phyloP scores from a whole-genome alignment of 2,329 filamentous ascomycete species.

The Cladosporium velox region DNA sequence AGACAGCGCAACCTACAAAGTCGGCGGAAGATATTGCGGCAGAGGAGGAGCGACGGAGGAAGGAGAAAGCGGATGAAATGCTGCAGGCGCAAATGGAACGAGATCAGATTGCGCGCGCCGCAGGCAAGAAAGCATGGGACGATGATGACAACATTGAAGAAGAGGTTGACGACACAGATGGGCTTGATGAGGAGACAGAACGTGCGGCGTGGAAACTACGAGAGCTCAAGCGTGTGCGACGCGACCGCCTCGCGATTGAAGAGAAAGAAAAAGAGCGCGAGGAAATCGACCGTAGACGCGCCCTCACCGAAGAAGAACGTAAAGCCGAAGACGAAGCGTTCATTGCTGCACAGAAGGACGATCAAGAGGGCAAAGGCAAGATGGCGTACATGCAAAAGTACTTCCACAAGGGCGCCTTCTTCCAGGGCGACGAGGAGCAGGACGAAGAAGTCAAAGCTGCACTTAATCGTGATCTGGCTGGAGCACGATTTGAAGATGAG shows the following conservation, averaged over 20 bases:
- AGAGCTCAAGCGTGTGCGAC: slow-evolving; percentile 84
- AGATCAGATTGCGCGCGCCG: slow-evolving; percentile 72
- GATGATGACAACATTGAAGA: slow-evolving; percentile 66
- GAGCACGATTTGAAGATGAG: slow-evolving; percentile 78
- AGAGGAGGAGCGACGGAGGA: slow-evolving; percentile 59
- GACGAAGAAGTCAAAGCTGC: slow-evolving; percentile 72
- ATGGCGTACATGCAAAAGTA: slow-evolving; percentile 94
- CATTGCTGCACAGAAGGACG: slow-evolving; percentile 75
- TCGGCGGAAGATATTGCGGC: slow-evolving; percentile 47
- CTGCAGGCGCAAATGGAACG: slow-evolving; percentile 88
- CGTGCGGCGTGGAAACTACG: slow-evolving; percentile 91
- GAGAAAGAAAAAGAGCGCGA: slow-evolving; percentile 80
- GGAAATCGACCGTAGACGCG: slow-evolving; percentile 83
- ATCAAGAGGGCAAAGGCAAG: slow-evolving; percentile 72
- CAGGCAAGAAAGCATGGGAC: slow-evolving; percentile 85
- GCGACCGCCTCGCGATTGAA: slow-evolving; percentile 83
- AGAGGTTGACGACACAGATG: slow-evolving; percentile 87
- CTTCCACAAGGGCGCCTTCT: slow-evolving; percentile 96
- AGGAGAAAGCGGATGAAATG: slow-evolving; percentile 73
- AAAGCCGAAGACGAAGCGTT: slow-evolving; percentile 79
- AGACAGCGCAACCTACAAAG: slow-evolving; percentile 30
- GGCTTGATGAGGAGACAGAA: slow-evolving; percentile 82
- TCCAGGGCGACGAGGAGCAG: slow-evolving; percentile 66
- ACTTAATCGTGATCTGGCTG: slow-evolving; percentile 81
- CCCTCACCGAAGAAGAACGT: slow-evolving; percentile 83